Conservation (phyloP, 495 filamentous ascomycete species). For the Lophium mytilinum region DNA sequence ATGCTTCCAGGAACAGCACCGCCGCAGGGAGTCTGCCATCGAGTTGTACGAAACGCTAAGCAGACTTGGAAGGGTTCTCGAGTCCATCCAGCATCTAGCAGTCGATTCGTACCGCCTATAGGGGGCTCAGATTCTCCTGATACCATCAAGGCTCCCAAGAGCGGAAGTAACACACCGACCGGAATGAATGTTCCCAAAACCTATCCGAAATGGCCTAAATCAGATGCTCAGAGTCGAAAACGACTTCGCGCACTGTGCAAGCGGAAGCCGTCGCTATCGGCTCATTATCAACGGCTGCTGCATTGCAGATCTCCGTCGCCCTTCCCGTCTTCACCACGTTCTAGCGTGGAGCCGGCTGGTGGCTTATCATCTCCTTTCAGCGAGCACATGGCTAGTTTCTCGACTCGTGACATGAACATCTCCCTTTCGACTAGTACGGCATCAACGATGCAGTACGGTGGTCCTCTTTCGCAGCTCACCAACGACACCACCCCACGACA, state of each 20-base stretch:
- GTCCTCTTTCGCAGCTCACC: constrained; percentile 56
- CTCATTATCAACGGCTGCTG: constrained; percentile 62
- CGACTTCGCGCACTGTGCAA: constrained; percentile 79
- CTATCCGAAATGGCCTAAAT: constrained; percentile 64
- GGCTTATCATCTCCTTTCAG: constrained; percentile 30
- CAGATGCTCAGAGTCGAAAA: constrained; percentile 67
- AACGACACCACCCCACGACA: constrained; percentile 23
- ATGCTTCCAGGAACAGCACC: constrained; percentile 79
- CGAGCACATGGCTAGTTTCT: constrained; percentile 39
- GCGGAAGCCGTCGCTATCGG: constrained; percentile 58
- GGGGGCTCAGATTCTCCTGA: constrained; percentile 34
- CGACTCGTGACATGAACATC: constrained; percentile 74
- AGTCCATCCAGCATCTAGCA: neutral
- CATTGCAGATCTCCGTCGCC: constrained; percentile 69
- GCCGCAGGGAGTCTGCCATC: constrained; percentile 80
- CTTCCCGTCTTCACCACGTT: constrained; percentile 45
- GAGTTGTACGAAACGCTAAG: constrained; percentile 78
- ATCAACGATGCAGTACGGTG: constrained; percentile 66
- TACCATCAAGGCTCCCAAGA: constrained; percentile 38
- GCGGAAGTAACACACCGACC: constrained; percentile 62
- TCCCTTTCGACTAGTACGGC: constrained; percentile 76
- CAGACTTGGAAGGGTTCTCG: constrained; percentile 67
- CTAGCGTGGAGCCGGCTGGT: constrained; percentile 11
- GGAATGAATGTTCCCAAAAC: constrained; percentile 27
- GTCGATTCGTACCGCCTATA: neutral